These are phyloP conservation scores for Starmerella powellii DNA, from an alignment of 805 yeast species.

Conservation along the genomic window DNA sequence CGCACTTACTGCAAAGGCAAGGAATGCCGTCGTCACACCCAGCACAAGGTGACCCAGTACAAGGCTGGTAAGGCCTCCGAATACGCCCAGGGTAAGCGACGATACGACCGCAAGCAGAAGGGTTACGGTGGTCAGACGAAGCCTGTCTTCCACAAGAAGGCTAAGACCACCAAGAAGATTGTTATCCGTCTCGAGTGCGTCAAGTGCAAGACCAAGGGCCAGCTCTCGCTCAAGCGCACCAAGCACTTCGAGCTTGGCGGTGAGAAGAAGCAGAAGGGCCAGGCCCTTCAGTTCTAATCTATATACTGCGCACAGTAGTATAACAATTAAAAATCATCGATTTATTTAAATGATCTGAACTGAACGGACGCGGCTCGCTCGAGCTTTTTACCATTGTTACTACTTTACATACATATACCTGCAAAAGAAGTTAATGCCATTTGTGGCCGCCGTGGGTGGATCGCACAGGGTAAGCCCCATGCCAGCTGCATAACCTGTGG, in stretches of 20 bases:
- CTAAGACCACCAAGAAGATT: slow-evolving; percentile 99
- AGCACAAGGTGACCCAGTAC: slow-evolving; percentile 99
- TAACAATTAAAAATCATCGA: not conserved
- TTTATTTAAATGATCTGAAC: not conserved
- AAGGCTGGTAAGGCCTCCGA: slow-evolving; percentile 99
- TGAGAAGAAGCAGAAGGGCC: slow-evolving; percentile 99
- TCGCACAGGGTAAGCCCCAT: too few species aligned
- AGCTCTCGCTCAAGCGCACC: slow-evolving; percentile 97
- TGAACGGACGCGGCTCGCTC: too few species aligned
- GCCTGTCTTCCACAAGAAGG: slow-evolving; percentile 99
- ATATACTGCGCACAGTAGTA: slow-evolving; percentile 7
- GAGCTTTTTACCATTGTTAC: too few species aligned
- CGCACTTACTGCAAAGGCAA: slow-evolving; percentile 99
- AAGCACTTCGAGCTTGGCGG: slow-evolving; percentile 99
- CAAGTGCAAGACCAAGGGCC: slow-evolving; percentile 96
- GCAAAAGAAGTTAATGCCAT: too few species aligned
- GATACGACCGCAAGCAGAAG: slow-evolving; percentile 99
- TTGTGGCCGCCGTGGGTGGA: too few species aligned
- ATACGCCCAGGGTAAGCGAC: slow-evolving; percentile 99
- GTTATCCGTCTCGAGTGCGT: slow-evolving; percentile 99
- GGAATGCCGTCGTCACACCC: slow-evolving; percentile 98
- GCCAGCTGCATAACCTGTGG: too few species aligned
- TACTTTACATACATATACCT: too few species aligned
- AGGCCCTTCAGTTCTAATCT: slow-evolving; percentile 93
- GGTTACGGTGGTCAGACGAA: slow-evolving; percentile 99